Evolutionary conservation across 2,329 filamentous ascomycete genomes (phyloP).

Genomic region (Aspergillus sp.): DNA sequence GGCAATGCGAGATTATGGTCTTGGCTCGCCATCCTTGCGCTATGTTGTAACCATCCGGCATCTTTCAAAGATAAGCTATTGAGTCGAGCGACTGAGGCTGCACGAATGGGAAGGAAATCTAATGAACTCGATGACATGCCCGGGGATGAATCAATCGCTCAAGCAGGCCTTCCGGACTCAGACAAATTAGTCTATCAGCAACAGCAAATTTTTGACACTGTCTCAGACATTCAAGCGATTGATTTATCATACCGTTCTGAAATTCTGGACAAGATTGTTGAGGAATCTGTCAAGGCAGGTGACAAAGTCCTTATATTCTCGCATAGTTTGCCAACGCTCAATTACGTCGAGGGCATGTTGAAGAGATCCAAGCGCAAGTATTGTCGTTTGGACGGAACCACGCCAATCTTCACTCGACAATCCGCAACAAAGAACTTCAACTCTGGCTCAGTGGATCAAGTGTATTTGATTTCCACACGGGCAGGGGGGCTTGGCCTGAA

Average conservation of each 20-base stretch:
- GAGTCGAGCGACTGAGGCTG: conserved; percentile 25
- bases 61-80: conserved; percentile 49
- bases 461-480: conserved; percentile 77
- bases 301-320: conserved; percentile 83
- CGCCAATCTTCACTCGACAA: conserved; percentile 56
- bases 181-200: conserved; percentile 29
- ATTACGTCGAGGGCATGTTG: conserved; percentile 63
- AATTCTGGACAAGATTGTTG: conserved; percentile 65
- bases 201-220: conserved; percentile 21
- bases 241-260: conserved; percentile 63
- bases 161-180: conserved; percentile 29
- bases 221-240: conserved; percentile 37
- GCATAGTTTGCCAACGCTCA: conserved; percentile 63
- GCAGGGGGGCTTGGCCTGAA: conserved; percentile 83
- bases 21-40: conserved; percentile 50
- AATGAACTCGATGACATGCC: conserved; percentile 12
- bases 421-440: conserved; percentile 66
- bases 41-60: conserved; percentile 57
- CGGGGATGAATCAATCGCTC: conserved; percentile 29
- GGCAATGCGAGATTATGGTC: conserved; percentile 46
- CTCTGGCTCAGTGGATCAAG: conserved; percentile 39
- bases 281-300: conserved; percentile 53
- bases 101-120: conserved; percentile 5
- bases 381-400: conserved; percentile 65
- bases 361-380: conserved; percentile 41